Base-by-base conservation (phyloP, 139 green algal species). In the Asterochloris sp. region DNA sequence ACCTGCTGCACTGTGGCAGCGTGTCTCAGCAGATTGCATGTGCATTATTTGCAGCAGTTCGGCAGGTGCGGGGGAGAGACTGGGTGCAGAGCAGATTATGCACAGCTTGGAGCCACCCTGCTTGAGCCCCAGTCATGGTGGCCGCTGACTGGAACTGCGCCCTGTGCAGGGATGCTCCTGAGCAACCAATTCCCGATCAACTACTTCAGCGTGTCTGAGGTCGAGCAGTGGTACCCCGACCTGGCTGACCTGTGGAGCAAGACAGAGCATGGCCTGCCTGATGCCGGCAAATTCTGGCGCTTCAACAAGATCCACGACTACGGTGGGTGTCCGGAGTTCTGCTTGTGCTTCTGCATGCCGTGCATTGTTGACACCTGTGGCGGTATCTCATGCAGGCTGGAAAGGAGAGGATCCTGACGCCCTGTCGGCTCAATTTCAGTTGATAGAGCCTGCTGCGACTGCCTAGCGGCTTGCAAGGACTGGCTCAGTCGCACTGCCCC, bases 131-230 rank as follows among this genome's bases (percentile, higher is more conserved):
- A n/a, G n/a, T n/a, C n/a, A n/a, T 76, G 29, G 69, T 54, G 69
- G 15, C 19, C 9, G 19, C 9, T 54, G 23, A 60, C 26, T n/a
- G 38, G 21, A n/a, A 76, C 27, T 62, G 9, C 15, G 23, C 60
- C 61, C 0, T 11, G 21, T 71, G 81, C 85, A 89, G 91, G 92
- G 62, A 85, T 96, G 66, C 85, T 97, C 62, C 64, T 89, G 17
- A 88, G 81, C 69, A 84, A 78, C 68, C 86, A 97, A 74, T 98
- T 98, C 83, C 89, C 93, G 8, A 88, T 95, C 82, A 98, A 98
- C 90, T 98, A 98, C 89, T 98, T 98, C 78, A 87, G 88, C 19
- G 78, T 98, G 10, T 90, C 89, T 6, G 92, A 95, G 69, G 81
- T 98, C 27, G 92, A 98, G 75, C 95, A 98, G 86, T 92, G 82